Evolutionary conservation across 1,284 basidiomycete species (phyloP).

Genomic region (Athelia sp.): DNA sequence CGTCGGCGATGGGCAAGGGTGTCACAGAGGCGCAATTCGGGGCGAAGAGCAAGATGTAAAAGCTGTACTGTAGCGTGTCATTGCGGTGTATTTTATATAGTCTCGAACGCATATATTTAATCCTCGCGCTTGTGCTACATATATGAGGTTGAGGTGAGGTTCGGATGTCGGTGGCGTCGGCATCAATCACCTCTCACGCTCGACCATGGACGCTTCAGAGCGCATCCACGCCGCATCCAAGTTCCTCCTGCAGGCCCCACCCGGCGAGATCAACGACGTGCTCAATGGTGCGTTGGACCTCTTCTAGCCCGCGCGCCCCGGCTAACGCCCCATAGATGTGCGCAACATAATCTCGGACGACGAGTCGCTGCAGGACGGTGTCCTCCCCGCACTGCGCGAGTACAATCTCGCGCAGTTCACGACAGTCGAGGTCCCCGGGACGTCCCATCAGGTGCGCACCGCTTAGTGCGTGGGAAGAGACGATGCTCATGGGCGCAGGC

Average conservation of each 20-base stretch:
- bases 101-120: too few relatives aligned
- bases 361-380: slow-evolving; percentile 69
- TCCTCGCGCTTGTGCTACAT: too few relatives aligned
- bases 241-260: slow-evolving; percentile 86
- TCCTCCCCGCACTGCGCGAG: slow-evolving; percentile 70
- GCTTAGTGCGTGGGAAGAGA: too few relatives aligned
- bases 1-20: slow-evolving; percentile 92
- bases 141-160: too few relatives aligned
- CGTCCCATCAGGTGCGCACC: slow-evolving; percentile 67
- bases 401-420: slow-evolving; percentile 88
- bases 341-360: slow-evolving; percentile 86
- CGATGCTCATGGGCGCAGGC: slow-evolving; percentile 58
- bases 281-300: slow-evolving; percentile 65
- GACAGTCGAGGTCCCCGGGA: slow-evolving; percentile 72
- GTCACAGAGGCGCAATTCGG: slow-evolving; percentile 90
- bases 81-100: slow-evolving; percentile 11
- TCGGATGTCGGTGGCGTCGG: too few relatives aligned
- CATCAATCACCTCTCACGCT: not conserved
- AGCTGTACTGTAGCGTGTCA: too few relatives aligned
- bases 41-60: slow-evolving; percentile 47
- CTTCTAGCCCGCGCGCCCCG: slow-evolving; percentile 5
- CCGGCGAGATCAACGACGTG: slow-evolving; percentile 94
- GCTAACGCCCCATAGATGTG: slow-evolving; percentile 55
- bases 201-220: slow-evolving; percentile 52
- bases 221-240: slow-evolving; percentile 67